These are phyloP conservation scores for Sugiyamaella lignohabitans DNA, from an alignment of 805 yeast species.

Conservation along the genomic window DNA sequence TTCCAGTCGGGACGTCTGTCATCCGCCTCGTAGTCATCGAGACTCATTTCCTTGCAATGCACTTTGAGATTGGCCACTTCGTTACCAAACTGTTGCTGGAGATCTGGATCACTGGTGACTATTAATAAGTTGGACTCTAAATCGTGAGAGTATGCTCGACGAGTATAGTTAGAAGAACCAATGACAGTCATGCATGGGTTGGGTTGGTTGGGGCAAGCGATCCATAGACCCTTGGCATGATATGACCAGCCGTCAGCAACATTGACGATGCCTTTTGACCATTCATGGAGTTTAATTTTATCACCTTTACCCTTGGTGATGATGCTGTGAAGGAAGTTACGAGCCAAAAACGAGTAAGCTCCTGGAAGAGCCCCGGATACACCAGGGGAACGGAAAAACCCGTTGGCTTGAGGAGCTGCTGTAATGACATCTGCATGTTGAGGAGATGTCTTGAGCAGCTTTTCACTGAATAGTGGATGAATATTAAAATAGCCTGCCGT, in stretches of 20 bases:
- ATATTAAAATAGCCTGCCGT: slow-evolving; percentile 97
- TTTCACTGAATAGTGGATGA: slow-evolving; percentile 61
- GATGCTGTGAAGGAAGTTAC: slow-evolving; percentile 55
- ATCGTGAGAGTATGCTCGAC: slow-evolving; percentile 80
- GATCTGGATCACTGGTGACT: slow-evolving; percentile 56
- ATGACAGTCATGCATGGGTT: slow-evolving; percentile 70
- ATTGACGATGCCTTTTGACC: slow-evolving; percentile 83
- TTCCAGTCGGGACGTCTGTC: slow-evolving; percentile 52
- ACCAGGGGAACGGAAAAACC: slow-evolving; percentile 81
- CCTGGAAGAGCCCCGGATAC: slow-evolving; percentile 75
- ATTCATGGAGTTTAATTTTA: slow-evolving; percentile 63
- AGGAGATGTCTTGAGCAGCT: slow-evolving; percentile 53
- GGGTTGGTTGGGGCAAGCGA: slow-evolving; percentile 48
- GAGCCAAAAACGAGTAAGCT: slow-evolving; percentile 75
- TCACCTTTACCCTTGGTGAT: slow-evolving; percentile 28
- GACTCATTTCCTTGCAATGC: slow-evolving; percentile 46
- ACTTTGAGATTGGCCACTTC: slow-evolving; percentile 59
- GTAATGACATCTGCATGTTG: slow-evolving; percentile 64
- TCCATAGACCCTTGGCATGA: slow-evolving; percentile 96
- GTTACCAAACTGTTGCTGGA: slow-evolving; percentile 49
- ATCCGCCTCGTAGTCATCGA: slow-evolving; percentile 56
- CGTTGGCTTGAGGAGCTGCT: slow-evolving; percentile 91
- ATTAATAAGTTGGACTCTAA: slow-evolving; percentile 82
- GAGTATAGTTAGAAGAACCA: slow-evolving; percentile 92
- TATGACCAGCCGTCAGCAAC: slow-evolving; percentile 89